Evolutionary conservation across 352 stramenopile genomes (phyloP).

Genomic region (Achlya hypogyna): DNA sequence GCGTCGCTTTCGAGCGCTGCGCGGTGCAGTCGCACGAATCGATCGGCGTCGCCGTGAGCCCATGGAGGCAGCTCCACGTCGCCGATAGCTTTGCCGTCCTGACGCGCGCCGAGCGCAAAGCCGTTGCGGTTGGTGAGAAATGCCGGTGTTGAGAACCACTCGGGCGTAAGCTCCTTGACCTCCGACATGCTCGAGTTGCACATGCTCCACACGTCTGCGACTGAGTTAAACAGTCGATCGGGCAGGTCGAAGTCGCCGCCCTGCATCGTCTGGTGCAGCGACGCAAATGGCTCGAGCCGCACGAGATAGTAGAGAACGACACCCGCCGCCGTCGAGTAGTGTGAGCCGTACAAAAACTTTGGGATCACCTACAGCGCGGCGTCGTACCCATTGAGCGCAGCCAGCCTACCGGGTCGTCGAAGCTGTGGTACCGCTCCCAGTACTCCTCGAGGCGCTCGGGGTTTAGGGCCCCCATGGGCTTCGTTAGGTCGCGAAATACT

Average conservation of each 20-base stretch:
- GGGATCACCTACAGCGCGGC: conserved; percentile 45
- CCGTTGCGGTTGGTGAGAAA: conserved; percentile 96
- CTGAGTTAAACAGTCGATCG: conserved; percentile 95
- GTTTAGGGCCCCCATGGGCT: conserved; percentile 97
- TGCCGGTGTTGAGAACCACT: conserved; percentile 93
- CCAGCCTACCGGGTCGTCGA: conserved; percentile 54
- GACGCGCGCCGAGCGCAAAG: conserved; percentile 90
- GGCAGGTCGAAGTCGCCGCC: conserved; percentile 95
- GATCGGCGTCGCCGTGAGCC: conserved; percentile 89
- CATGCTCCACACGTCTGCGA: conserved; percentile 95
- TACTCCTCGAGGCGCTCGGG: conserved; percentile 87
- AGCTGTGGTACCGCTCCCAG: conserved; percentile 92
- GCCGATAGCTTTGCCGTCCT: conserved; percentile 71
- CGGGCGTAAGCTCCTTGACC: conserved; percentile 98
- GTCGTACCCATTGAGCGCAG: background rate
- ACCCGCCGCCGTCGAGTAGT: conserved; percentile 96
- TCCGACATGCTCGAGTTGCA: conserved; percentile 96
- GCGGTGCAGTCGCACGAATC: conserved; percentile 95
- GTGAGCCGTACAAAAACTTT: conserved; percentile 85
- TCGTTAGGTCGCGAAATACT: conserved; percentile 95
- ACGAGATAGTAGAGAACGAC: conserved; percentile 99
- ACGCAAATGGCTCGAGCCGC: conserved; percentile 96
- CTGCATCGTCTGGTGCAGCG: conserved; percentile 94
- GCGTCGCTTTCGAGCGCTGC: conserved; percentile 97
- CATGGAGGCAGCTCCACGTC: conserved; percentile 96